Evolutionary conservation across 2,329 filamentous ascomycete species (phyloP), one percentile per base, ranked within the genome.

Genomic region (Claviceps quebecensis): DNA sequence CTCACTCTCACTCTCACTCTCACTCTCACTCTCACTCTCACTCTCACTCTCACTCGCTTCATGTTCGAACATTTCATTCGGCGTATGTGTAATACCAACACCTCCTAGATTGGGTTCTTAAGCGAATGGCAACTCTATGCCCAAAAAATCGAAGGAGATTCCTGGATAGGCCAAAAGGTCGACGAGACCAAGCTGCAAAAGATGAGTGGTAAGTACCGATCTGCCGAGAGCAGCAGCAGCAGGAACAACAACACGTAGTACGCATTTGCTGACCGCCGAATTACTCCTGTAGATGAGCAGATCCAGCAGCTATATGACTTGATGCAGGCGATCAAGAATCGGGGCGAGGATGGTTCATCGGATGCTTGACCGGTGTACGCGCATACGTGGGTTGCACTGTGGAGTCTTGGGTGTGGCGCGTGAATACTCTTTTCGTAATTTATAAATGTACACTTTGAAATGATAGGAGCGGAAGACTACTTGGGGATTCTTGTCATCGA

Each of bases 81-180:
- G 6, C 9, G 5, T 19, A 19, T 41, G 8, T 16, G 8, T 43
- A 9, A n/a, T 40, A 40, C 19, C 19, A 40, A 40, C 29, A 14
- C 16, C 49, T 6, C 26, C 57, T 34, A 95, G 88, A 88, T 97
- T 60, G 93, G 91, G 1, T 98, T 98, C 67, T 74, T 98, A 59
- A 91, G 87, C 0, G 90, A 97, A 67, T 98, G 91, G 91, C 93
- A 98, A 67, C 71, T 87, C 49, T 98, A 97, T 63, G 90, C 89
- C 2, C 91, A 98, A 65, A 83, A 88, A 64, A 71, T 98, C 16
- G 91, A 97, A 63, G 91, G 90, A 0, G 84, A 95, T 50, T 67
- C 76, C 0, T 97, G 93, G 93, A 75, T 78, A 54, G 91, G 84
- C 1, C 87, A 87, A 56, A 91, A 84, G 65, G 75, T 97, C 65